Evolutionary conservation across 306 rosid species (phyloP).

Genomic region (Pyrus pyrifolia): DNA sequence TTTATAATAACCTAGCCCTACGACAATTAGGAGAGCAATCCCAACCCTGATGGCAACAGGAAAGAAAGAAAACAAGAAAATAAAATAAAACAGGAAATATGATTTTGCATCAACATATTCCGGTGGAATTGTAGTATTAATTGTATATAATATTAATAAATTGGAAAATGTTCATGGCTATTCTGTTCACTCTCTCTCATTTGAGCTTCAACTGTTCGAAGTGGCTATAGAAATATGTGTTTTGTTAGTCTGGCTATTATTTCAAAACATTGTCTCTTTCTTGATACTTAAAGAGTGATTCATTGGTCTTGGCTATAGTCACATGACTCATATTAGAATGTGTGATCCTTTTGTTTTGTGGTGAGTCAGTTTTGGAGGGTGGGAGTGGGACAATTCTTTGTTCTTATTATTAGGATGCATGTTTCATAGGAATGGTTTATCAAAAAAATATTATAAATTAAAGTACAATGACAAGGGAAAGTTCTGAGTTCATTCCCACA

Average conservation of each 20-base stretch:
- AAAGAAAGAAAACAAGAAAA: background rate
- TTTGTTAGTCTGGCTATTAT: background rate
- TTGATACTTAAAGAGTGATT: background rate
- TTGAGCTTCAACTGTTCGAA: background rate
- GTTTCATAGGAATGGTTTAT: background rate
- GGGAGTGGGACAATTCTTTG: background rate
- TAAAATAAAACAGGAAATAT: background rate
- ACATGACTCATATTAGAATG: background rate
- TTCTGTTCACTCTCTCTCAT: background rate
- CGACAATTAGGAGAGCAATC: background rate
- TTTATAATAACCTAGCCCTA: background rate
- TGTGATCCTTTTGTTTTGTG: background rate
- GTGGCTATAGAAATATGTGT: background rate
- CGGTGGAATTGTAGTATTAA: background rate
- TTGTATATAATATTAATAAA: background rate
- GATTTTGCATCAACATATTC: background rate
- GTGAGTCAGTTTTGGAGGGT: background rate
- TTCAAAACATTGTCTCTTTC: background rate
- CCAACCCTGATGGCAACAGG: background rate
- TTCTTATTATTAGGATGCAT: slow-evolving; percentile 1
- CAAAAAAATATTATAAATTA: background rate
- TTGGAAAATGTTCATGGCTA: background rate
- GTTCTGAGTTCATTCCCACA: background rate
- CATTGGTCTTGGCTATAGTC: background rate
- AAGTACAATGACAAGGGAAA: background rate